Base-by-base conservation (phyloP, 2,329 filamentous ascomycete species). In the Hymenoscyphus scutula region DNA sequence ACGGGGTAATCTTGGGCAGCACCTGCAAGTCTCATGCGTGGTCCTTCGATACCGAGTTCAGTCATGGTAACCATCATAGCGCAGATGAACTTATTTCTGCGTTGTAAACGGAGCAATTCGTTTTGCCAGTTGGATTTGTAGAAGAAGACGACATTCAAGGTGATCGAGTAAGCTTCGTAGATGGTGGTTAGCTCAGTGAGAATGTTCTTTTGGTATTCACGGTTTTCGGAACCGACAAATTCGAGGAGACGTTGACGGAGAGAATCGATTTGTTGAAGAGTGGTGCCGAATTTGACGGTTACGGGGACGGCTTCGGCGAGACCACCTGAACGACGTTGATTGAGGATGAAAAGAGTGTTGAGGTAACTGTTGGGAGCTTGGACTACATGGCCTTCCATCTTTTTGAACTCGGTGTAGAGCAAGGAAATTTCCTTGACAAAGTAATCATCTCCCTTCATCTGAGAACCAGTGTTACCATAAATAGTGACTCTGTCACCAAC, bases 111-210 rank as follows among this genome's bases (percentile, higher is more conserved):
- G 27, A 97, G 82, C 53, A 96, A 81, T 74, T 98, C 94, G 74
- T 97, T 97, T 74, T 98, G 94, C 85, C 90, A 97, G 75, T 94
- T 97, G 63, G 89, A 92, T 76, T 97, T 97, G 83, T 97, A 96
- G 81, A 97, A 97, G 80, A 97, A 97, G 72, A 97, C 88, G 62
- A 98, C 87, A 76, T 97, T 97, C 72, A 97, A 83, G 3, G 88
- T 92, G 72, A 96, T 88, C 5, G 89, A 90, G 74, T 94, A 91
- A 38, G 92, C 91, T 70, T 97, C 89, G 27, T 88, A 86, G 58
- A 98, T 87, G 8, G 87, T 86, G 27, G 85, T 86, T 69, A 98
- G 81, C 76, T 97, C 92, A 0, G 91, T 96, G 41, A 97, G 84
- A 62, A 97, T 92, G 68, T 93, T 94, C 65, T 83, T 81, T 70